A percentile compares a stretch with the other conserved stretches of the same genome.
phyloP scores from a whole-genome alignment of 106 monocot genomes.

The Dendrobium huoshanense region DNA sequence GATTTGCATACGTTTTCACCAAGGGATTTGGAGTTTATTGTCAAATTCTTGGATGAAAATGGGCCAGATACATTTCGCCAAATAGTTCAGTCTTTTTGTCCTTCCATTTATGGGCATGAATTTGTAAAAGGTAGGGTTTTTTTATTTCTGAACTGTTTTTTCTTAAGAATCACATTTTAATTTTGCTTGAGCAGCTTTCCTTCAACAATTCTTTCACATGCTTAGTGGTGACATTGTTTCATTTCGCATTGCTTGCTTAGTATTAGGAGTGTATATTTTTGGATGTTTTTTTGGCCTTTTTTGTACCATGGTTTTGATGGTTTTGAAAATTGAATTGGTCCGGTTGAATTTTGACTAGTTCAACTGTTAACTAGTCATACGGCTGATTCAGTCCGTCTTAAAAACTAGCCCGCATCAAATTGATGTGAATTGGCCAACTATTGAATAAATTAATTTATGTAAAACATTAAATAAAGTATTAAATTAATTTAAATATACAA shows the following conservation, averaged over 20 bases:
- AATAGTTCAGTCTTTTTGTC: conserved; percentile 89
- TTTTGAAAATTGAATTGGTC: too few relatives aligned
- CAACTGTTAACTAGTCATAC: too few relatives aligned
- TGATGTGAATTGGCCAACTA: too few relatives aligned
- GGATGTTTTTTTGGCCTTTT: too few relatives aligned
- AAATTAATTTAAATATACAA: too few relatives aligned
- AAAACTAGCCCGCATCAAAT: too few relatives aligned
- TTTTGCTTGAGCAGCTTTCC: not conserved
- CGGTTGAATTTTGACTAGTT: too few relatives aligned
- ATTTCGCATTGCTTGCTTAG: not conserved
- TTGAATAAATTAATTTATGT: too few relatives aligned
- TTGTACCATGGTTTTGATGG: too few relatives aligned
- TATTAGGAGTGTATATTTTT: not conserved
- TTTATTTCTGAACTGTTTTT: not conserved
- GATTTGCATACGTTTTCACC: conserved; percentile 72
- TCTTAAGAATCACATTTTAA: not conserved
- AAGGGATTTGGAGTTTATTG: conserved; percentile 88
- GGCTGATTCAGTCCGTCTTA: too few relatives aligned
- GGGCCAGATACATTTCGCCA: conserved; percentile 90
- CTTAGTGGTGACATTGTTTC: not conserved
- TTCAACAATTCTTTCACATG: not conserved
- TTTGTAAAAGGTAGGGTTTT: conserved; percentile 82
- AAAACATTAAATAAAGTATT: too few relatives aligned
- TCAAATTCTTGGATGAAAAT: conserved; percentile 82
- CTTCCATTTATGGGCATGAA: conserved; percentile 98